These are phyloP conservation scores for Boletus subparvulus DNA, from an alignment of 768 basidiomycete species.

Conservation along the genomic window DNA sequence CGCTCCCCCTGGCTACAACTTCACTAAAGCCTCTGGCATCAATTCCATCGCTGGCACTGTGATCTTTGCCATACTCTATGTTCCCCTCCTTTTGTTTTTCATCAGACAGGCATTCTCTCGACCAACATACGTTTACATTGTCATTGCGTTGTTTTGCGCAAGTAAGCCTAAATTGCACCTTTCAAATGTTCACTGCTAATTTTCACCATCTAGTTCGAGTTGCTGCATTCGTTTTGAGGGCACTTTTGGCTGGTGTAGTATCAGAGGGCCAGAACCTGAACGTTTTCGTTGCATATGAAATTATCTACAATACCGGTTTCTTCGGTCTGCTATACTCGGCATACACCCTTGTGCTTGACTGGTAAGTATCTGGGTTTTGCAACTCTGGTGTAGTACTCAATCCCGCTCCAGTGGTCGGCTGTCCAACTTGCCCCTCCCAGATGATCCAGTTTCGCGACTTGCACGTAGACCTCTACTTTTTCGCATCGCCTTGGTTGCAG, in stretches of 20 bases:
- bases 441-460: constrained; percentile 21
- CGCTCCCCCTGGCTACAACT: constrained; percentile 22
- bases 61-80: constrained; percentile 33
- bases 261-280: constrained; percentile 22
- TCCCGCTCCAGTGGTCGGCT: constrained; percentile 13
- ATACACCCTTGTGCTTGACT: constrained; percentile 34
- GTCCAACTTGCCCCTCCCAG: constrained; percentile 26
- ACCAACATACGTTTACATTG: constrained; percentile 30
- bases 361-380: constrained; percentile 17
- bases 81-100: constrained; percentile 26
- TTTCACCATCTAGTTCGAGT: constrained; percentile 25
- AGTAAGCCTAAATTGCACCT: constrained; percentile 14
- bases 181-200: background rate
- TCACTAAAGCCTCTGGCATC: constrained; percentile 26
- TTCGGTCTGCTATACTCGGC: constrained; percentile 36
- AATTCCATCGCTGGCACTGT: constrained; percentile 33
- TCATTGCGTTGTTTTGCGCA: constrained; percentile 30
- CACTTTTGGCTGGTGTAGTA: constrained; percentile 26
- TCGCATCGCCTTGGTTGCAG: constrained; percentile 25
- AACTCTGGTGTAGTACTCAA: background rate
- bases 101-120: constrained; percentile 19
- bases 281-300: constrained; percentile 28
- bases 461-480: constrained; percentile 24
- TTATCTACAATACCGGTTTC: constrained; percentile 38
- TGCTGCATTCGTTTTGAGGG: constrained; percentile 31